Base-by-base conservation (phyloP, 2,329 filamentous ascomycete genomes). In the Beauveria asiatica region DNA sequence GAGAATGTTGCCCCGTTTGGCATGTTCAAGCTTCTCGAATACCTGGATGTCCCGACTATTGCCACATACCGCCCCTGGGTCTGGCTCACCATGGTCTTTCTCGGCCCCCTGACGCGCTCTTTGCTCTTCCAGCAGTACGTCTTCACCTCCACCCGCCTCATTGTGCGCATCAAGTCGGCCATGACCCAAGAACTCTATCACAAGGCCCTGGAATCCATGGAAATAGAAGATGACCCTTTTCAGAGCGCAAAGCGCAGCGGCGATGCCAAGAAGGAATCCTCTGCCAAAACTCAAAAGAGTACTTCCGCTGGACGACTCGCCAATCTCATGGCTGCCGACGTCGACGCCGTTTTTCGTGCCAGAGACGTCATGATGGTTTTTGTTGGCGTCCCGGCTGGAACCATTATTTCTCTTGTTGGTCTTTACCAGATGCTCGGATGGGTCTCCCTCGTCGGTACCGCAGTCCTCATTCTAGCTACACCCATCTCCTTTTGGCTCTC, bases 161-260 rank as follows among this genome's bases (percentile, higher is more conserved):
- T 83, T 39, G 80, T 84, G 41, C 78, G 82, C 27, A 70, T 83
- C 59, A 83, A 82, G 65, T 76, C 81, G 30, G 80, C 78, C 30
- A 73, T 85, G 61, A 83, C 81, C 0, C 81, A 84, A 64, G 82
- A 84, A 66, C 73, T 84, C 10, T 84, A 85, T 64, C 77, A 78
- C 62, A 79, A 76, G 49, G 81, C 82, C 3, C 74, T 84, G 65
- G 73, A 72, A 9, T 83, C 81, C 1, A 82, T 82, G 78, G 80
- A 82, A 61, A 70, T 83, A 46, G 79, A 83, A 52, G 78, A 83
- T n/a, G 80, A 83, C 56, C 74, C 76, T 1, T 79, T 80, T 62
- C 69, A 72, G 42, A 64, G 58, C 16, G 55, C 56, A 17, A 63
- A 55, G 27, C 67, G 59, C 27, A 61, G 49, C 30, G 71, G 72